Evolutionary conservation across 2,329 filamentous ascomycete genomes (phyloP).

Genomic region (Colletotrichum godetiae): DNA sequence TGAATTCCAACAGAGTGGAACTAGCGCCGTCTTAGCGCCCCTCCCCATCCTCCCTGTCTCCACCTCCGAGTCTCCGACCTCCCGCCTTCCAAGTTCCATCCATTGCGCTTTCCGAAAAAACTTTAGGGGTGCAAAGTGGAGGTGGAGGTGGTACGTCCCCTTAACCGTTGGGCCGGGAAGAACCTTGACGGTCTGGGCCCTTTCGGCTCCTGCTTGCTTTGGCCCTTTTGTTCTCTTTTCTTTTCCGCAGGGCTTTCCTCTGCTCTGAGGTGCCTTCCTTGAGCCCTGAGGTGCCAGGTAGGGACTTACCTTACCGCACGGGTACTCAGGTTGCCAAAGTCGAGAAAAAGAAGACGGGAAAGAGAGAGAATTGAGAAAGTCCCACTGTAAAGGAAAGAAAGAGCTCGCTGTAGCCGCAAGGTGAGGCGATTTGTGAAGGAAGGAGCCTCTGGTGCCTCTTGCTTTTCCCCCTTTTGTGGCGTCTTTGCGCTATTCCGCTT

Average conservation of each 20-base stretch:
- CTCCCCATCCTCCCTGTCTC: no score
- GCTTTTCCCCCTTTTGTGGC: not conserved
- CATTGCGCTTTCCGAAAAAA: not conserved
- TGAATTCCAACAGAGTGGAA: conserved; percentile 28
- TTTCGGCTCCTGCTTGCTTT: not conserved
- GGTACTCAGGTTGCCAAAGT: no score
- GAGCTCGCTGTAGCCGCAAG: not conserved
- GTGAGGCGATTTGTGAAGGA: not conserved
- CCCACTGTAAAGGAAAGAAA: not conserved
- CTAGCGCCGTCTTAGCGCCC: conserved; percentile 14
- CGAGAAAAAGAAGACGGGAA: no score
- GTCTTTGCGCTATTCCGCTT: not conserved
- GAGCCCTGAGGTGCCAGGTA: not conserved
- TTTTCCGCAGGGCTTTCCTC: not conserved
- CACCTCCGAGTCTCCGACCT: not conserved
- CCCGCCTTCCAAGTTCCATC: no score
- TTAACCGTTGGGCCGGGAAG: conserved; percentile 19
- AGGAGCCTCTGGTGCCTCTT: not conserved
- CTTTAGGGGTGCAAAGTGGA: not conserved
- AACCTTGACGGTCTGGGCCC: conserved; percentile 16
- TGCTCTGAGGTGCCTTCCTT: not conserved
- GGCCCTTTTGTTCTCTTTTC: no score
- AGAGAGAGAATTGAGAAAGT: no score
- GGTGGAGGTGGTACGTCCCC: not conserved
- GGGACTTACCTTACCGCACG: not conserved